Evolutionary conservation across 352 stramenopile species (phyloP).

Genomic region (Phytopythium boreale): DNA sequence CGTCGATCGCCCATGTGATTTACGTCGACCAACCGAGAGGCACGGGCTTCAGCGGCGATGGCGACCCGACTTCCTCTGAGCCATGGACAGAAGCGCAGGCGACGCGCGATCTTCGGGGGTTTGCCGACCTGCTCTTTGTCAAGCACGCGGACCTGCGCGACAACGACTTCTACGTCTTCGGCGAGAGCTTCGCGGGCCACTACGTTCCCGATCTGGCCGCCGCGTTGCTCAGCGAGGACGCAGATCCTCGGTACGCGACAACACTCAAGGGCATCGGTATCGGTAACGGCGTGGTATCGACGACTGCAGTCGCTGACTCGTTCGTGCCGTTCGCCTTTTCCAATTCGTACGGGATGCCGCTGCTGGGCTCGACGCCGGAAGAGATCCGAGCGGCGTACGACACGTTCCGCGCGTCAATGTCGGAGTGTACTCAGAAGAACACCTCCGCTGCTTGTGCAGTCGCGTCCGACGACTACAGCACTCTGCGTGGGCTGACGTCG

Average conservation of each 20-base stretch:
- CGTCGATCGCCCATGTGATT: constrained; percentile 92
- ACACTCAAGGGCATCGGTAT: constrained; percentile 84
- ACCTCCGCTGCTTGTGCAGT: constrained; percentile 16
- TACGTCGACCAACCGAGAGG: constrained; percentile 95
- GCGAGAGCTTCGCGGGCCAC: constrained; percentile 94
- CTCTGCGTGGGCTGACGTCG: constrained; percentile 15
- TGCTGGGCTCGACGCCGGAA: constrained; percentile 23
- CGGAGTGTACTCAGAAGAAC: constrained; percentile 9
- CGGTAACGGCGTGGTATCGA: constrained; percentile 74
- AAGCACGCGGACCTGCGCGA: constrained; percentile 29
- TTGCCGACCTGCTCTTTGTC: constrained; percentile 57
- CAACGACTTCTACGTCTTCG: constrained; percentile 91
- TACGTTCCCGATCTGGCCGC: constrained; percentile 92
- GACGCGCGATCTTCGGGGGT: constrained; percentile 38
- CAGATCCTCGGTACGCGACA: constrained; percentile 21
- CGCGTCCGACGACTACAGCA: constrained; percentile 12
- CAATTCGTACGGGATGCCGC: constrained; percentile 39
- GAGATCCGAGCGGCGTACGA: constrained; percentile 8
- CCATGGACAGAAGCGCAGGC: constrained; percentile 54
- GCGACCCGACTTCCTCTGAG: constrained; percentile 3
- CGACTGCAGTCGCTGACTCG: constrained; percentile 39
- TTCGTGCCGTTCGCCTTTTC: constrained; percentile 43
- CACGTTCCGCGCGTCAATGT: constrained; percentile 18
- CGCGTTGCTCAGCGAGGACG: constrained; percentile 49
- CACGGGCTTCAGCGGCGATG: constrained; percentile 56